Percentiles rank a stretch among this genome's conserved stretches.
These are phyloP conservation scores for Pleurotus tuoliensis DNA, from an alignment of 768 basidiomycete genomes.

Conservation along the genomic window DNA sequence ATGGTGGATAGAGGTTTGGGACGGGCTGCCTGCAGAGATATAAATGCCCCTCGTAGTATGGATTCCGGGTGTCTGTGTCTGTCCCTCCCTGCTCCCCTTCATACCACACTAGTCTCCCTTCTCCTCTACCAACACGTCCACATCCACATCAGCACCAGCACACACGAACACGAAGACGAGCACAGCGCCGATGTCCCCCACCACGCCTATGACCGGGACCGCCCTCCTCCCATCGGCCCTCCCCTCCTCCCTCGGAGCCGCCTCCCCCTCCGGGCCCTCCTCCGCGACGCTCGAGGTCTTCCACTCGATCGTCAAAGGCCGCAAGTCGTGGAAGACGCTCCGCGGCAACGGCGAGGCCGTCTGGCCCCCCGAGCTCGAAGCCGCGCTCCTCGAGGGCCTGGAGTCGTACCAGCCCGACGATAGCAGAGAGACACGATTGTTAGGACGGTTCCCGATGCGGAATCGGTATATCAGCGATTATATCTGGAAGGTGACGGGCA, in stretches of 20 bases:
- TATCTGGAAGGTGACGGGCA: slow-evolving; percentile 66
- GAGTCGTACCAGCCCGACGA: slow-evolving; percentile 70
- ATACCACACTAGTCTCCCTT: too few relatives aligned
- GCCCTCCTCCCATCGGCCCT: too few relatives aligned
- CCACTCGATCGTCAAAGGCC: slow-evolving; percentile 59
- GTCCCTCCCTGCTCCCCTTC: neutral
- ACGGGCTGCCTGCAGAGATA: too few relatives aligned
- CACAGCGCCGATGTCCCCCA: too few relatives aligned
- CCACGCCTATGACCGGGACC: too few relatives aligned
- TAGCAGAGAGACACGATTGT: slow-evolving; percentile 65
- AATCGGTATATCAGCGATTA: slow-evolving; percentile 81
- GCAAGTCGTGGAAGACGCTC: slow-evolving; percentile 75
- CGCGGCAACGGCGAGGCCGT: slow-evolving; percentile 66
- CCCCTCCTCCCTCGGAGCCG: too few relatives aligned
- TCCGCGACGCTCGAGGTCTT: slow-evolving; percentile 52
- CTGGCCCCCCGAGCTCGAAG: slow-evolving; percentile 79
- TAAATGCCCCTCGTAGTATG: too few relatives aligned
- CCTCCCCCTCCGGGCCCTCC: too few relatives aligned
- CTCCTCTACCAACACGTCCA: too few relatives aligned
- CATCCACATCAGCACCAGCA: neutral
- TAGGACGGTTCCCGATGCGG: slow-evolving; percentile 74
- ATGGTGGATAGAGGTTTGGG: too few relatives aligned
- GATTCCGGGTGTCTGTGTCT: too few relatives aligned
- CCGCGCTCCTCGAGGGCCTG: slow-evolving; percentile 74
- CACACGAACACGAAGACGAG: neutral